phyloP scores from a whole-genome alignment of 2,329 filamentous ascomycete genomes.

The Talaromyces sp. region DNA sequence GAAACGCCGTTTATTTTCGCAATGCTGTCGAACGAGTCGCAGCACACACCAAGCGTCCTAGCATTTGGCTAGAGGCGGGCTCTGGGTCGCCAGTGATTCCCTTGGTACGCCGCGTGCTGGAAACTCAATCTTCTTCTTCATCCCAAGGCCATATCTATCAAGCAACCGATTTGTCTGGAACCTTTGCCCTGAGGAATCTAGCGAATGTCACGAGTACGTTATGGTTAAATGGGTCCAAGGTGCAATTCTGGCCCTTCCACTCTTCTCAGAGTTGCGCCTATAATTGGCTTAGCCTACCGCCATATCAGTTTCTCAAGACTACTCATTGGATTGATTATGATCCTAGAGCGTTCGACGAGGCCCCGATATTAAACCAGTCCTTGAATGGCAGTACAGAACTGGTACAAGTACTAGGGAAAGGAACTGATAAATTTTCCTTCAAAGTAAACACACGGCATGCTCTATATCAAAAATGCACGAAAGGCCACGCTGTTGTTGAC shows the following conservation, averaged over 20 bases:
- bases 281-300: conserved; percentile 24
- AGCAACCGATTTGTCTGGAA: not conserved
- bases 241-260: conserved; percentile 7
- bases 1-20: not conserved
- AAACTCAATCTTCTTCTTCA: too few species aligned
- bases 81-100: not conserved
- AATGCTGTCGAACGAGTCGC: not conserved
- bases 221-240: not conserved
- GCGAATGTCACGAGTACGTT: not conserved
- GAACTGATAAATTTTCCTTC: not conserved
- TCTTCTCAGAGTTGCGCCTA: not conserved
- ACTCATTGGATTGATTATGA: conserved; percentile 27
- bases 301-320: conserved; percentile 36
- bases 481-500: not conserved
- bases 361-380: too few species aligned
- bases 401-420: not conserved
- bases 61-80: not conserved
- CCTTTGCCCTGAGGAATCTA: not conserved
- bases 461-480: not conserved
- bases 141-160: not conserved
- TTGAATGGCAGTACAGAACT: not conserved
- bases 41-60: not conserved
- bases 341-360: not conserved
- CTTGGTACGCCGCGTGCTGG: not conserved
- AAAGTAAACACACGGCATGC: not conserved